Percentiles rank a stretch among this genome's conserved stretches.
Evolutionary conservation across 2,329 filamentous ascomycete genomes (phyloP).

Genomic region (Pseudogymnoascus sp.): DNA sequence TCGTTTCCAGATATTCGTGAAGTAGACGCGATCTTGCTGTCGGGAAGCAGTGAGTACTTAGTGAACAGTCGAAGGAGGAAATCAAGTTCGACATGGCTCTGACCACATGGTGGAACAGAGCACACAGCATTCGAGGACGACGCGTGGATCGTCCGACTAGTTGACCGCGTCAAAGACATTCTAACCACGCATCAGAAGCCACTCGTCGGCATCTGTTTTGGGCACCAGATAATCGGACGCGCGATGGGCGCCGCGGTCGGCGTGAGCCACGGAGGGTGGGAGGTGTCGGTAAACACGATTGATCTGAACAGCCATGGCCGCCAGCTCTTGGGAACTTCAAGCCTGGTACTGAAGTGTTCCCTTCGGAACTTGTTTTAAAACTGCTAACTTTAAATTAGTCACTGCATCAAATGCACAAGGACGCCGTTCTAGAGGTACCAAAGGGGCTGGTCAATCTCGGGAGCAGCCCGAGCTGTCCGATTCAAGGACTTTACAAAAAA

Average conservation of each 20-base stretch:
- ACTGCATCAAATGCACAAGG: constrained; percentile 70
- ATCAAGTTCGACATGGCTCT: neutral
- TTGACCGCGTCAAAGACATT: constrained; percentile 56
- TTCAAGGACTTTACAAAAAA: constrained; percentile 73
- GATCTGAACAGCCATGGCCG: neutral
- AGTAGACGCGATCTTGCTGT: neutral
- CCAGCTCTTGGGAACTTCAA: neutral
- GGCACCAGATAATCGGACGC: constrained; percentile 75
- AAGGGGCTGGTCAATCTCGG: constrained; percentile 55
- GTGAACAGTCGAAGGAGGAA: neutral
- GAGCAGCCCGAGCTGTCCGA: constrained; percentile 56
- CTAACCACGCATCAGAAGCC: constrained; percentile 56
- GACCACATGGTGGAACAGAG: constrained; percentile 50
- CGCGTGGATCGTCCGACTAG: constrained; percentile 69
- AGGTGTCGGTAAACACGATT: constrained; percentile 38
- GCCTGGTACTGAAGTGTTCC: neutral
- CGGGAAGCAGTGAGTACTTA: neutral
- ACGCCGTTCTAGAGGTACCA: constrained; percentile 63
- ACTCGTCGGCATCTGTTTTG: constrained; percentile 78
- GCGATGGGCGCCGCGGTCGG: constrained; percentile 63
- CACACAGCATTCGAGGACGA: constrained; percentile 66
- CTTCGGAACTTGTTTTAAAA: neutral
- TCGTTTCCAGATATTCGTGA: neutral
- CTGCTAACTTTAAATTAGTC: neutral
- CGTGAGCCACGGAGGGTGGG: constrained; percentile 66